Base-by-base conservation (phyloP, 768 basidiomycete species). In the Pisolithus tinctorius region DNA sequence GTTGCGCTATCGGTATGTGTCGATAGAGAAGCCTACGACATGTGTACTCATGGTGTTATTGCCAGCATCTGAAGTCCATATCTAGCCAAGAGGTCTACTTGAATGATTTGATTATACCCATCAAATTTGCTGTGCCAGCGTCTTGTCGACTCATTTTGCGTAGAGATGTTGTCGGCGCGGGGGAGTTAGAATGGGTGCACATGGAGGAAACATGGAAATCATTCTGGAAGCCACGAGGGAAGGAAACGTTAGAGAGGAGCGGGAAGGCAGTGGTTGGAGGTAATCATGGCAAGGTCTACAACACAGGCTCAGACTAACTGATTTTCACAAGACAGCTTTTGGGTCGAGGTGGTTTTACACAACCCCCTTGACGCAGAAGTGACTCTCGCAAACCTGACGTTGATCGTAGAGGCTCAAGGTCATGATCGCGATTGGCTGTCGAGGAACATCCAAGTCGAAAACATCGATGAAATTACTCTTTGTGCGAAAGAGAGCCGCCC, bases 361-460 rank as follows among this genome's bases (percentile, higher is more conserved):
- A 93, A 93, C 62, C 88, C 88, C 16, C 66, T 93, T 39, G 78
- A 86, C 53, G 74, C 84, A 6, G 88, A 88, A 47, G 74, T 93
- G n/a, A 81, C 74, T 47, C 61, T 93, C 23, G 74, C 80, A 0
- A 75, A 84, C 51, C 54, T 91, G 48, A 81, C 84, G 0, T 64
- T 88, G 8, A 51, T 71, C 4, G 73, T 86, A 5, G 79, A 79
- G 50, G 63, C 68, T 2, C 62, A 57, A 31, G 54, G 58, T 1
- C 51, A 61, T 31, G 67, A 72, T 47, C 46, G 63, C 17, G 63
- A 63, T 1, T 66, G 71, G 37, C 58, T 69, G 0, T 58, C 63
- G 39, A 63, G 75, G 23, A 69, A 73, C 51, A 72, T 84, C 5
- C 74, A 81, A 38, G 73, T 86, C 1, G 81, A 88, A 55, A 60